Conservation (phyloP, 2,329 filamentous ascomycete species). For the Aurifilum marmelostoma region DNA sequence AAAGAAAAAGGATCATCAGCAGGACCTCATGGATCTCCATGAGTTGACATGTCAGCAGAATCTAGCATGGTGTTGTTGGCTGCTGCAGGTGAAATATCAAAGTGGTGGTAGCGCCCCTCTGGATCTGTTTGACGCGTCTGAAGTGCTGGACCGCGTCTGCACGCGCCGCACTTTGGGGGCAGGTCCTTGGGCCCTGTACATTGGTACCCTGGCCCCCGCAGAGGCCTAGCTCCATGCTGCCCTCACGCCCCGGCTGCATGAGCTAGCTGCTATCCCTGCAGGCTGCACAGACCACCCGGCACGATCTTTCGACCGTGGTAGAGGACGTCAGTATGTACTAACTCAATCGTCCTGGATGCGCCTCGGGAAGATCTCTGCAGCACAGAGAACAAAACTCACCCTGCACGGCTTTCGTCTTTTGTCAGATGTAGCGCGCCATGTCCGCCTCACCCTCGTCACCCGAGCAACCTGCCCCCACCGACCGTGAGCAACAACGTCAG, state of each 20-base stretch:
- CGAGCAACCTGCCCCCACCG: neutral
- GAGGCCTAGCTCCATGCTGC: neutral
- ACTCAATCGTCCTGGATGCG: neutral
- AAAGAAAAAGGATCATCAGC: slow-evolving; percentile 8
- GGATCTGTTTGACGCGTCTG: slow-evolving; percentile 28
- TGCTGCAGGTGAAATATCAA: slow-evolving; percentile 20
- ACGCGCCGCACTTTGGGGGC: slow-evolving; percentile 22
- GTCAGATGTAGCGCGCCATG: slow-evolving; percentile 10
- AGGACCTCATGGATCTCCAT: slow-evolving; percentile 15
- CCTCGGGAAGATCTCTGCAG: neutral
- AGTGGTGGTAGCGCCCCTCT: slow-evolving; percentile 14
- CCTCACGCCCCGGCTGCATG: neutral
- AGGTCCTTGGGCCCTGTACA: neutral
- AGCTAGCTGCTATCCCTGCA: slow-evolving; percentile 26
- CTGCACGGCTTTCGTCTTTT: neutral
- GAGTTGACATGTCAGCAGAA: slow-evolving; percentile 17
- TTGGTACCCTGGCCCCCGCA: neutral
- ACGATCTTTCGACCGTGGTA: neutral
- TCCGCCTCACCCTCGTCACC: slow-evolving; percentile 15
- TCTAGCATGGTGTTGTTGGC: slow-evolving; percentile 21
- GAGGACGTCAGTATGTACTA: slow-evolving; percentile 8
- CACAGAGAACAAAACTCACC: neutral
- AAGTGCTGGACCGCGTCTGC: slow-evolving; percentile 25
- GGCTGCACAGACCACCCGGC: slow-evolving; percentile 25
- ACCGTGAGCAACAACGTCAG: slow-evolving; percentile 1